Base-by-base conservation (phyloP, 2,329 filamentous ascomycete species). In the Acephala macrosclerotiorum region DNA sequence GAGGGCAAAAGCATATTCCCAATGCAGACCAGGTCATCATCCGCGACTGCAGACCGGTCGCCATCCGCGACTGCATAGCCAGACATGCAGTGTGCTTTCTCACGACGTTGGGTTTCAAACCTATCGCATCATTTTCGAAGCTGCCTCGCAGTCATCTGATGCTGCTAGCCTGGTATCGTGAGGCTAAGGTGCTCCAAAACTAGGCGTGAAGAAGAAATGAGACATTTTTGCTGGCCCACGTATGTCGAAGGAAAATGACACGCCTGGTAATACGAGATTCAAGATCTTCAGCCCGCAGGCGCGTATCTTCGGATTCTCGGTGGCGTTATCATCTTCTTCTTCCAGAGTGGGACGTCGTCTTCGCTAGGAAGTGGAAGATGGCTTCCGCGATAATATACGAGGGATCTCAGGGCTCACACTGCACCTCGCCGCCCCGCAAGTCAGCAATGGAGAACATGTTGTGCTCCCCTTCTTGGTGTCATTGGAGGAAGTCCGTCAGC, bases 201-300 rank as follows among this genome's bases (percentile, higher is more conserved):
- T 14, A 59, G 33, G 55, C 16, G 59, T 26, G 16, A n/a, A 51
- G 53, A 59, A 18, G 20, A 47, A 53, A 58, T 36, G 42, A 33
- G 40, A 18, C 42, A 26, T 55, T 61, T 22, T 26, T 61, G 59
- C 59, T 61, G 59, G 59, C 29, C 60, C 63, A 67, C 60, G 60
- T 61, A 66, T 56, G 33, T 51, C 45, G 60, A 38, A 36, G 25
- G 20, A 26, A 60, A 55, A 59, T 68, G 69, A 72, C 65, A 64
- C 56, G 66, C 71, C 69, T 61, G 57, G 64, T 68, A 55, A 62
- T 60, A 70, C 69, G 60, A 69, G 68, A 67, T 47, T 40, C 36
- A n/a, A 65, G 61, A 65, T 64, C 67, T 66, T 29, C 56, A 58
- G 55, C 36, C n/a, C 58, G 61, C 60, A 57, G 49, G 7, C 40